Evolutionary conservation across 768 basidiomycete species (phyloP), one percentile per base, ranked within the genome.

Genomic region (Favolaschia claudopus): DNA sequence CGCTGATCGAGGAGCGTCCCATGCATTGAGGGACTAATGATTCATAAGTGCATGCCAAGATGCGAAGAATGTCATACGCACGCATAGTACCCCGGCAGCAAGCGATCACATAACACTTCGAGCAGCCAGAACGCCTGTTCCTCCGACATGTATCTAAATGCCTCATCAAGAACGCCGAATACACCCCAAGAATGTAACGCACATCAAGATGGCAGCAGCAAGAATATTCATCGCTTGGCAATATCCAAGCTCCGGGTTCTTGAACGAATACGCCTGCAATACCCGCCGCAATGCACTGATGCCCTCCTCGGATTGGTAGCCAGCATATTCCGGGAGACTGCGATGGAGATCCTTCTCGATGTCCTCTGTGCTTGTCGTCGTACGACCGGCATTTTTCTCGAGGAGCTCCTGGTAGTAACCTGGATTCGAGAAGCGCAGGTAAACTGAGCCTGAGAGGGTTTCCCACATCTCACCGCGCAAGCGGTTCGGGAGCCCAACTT

Each of bases 141-240:
- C 74, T 99, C 97, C 3, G 95, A 96, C 94, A 97, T 95, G 72
- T 98, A 99, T 61, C 96, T 99, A 65, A 27, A 3, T 17, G 7
- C 13, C 48, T 69, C 38, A 73, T 64, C 8, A 45, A 36, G 46
- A 27, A 46, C 37, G 39, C 20, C 8, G 19, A 43, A 29, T 37
- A 34, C 14, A 43, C 8, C 3, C 17, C 24, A 34, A 9, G 17
- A 34, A 42, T 20, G 13, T 0, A 20, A 71, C 85, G 63, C 67
- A 94, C 93, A 96, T 95, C 48, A 96, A 79, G 67, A 96, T 89
- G n/a, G 94, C 95, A 25, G 96, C 96, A 0, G 92, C 92, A 38
- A 99, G 84, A 45, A 99, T 96, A 71, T 99, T 99, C 93, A 99
- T 95, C 7, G 96, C 97, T 89, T 93, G 96, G 72, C 95, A 96